Conservation (phyloP, 179 eudicot genomes). For the Dionaea muscipula region DNA sequence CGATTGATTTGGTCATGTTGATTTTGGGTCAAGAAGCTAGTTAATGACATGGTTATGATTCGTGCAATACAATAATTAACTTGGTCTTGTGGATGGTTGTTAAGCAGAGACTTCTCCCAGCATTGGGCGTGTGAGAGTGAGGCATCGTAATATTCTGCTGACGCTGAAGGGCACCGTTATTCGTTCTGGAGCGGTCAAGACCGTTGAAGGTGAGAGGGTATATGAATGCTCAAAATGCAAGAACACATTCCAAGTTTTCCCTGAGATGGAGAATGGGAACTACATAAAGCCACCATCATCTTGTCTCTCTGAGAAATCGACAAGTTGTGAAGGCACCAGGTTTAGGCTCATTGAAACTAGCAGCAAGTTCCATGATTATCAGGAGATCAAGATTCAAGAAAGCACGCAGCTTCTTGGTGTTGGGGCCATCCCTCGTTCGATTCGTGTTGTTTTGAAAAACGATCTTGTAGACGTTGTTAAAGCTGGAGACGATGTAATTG, state of each 20-base stretch:
- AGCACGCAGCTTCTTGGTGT: constrained; percentile 81
- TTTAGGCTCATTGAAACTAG: constrained; percentile 46
- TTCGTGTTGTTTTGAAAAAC: constrained; percentile 71
- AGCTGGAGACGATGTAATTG: constrained; percentile 90
- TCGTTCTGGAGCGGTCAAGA: constrained; percentile 76
- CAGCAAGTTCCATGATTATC: constrained; percentile 69
- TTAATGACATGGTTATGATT: no score
- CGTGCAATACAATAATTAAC: background rate
- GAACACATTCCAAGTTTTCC: constrained; percentile 51
- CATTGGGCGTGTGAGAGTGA: constrained; percentile 83
- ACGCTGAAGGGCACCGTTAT: constrained; percentile 85
- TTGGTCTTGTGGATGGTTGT: background rate
- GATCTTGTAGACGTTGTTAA: constrained; percentile 91
- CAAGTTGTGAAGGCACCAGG: constrained; percentile 40
- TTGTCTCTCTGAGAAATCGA: constrained; percentile 44
- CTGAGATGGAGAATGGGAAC: constrained; percentile 73
- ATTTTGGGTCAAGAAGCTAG: no score
- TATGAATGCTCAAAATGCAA: constrained; percentile 71
- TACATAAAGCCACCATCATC: constrained; percentile 41
- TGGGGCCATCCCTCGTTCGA: constrained; percentile 91
- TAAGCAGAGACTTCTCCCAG: constrained; percentile 64
- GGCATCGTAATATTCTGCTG: constrained; percentile 72
- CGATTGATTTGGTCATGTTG: no score
- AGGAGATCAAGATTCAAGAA: constrained; percentile 94
- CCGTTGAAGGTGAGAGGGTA: constrained; percentile 76